Percentiles rank a stretch among this genome's conserved stretches.
These are phyloP conservation scores for Xylaria curta DNA, from an alignment of 495 filamentous ascomycete species.

Conservation along the genomic window DNA sequence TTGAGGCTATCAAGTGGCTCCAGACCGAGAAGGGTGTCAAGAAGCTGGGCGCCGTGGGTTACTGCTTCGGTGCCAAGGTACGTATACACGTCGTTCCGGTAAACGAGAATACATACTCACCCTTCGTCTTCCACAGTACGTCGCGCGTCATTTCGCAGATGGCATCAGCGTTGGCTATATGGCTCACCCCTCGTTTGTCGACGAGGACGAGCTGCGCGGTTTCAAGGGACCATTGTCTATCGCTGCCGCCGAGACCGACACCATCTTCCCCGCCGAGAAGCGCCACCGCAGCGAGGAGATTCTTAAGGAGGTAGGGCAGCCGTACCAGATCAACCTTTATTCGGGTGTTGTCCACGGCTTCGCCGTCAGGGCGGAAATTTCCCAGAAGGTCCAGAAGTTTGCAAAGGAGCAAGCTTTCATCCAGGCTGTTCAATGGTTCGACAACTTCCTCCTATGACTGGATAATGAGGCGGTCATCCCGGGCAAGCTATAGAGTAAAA, in stretches of 20 bases:
- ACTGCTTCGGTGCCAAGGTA: constrained; percentile 78
- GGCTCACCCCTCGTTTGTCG: constrained; percentile 80
- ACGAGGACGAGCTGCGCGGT: constrained; percentile 74
- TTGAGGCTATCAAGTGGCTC: constrained; percentile 53
- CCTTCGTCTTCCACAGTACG: constrained; percentile 42
- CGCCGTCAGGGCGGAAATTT: constrained; percentile 71
- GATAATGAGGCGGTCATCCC: background rate
- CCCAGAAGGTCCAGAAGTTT: constrained; percentile 66
- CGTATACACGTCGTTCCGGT: background rate
- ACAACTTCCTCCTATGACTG: constrained; percentile 54
- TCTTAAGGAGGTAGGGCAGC: constrained; percentile 63
- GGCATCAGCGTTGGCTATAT: constrained; percentile 67
- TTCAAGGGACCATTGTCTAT: constrained; percentile 77
- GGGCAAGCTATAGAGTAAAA: constrained; percentile 21
- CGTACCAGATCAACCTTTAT: constrained; percentile 85
- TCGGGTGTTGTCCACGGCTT: constrained; percentile 81
- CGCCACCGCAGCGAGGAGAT: constrained; percentile 64
- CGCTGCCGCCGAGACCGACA: constrained; percentile 78
- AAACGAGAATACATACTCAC: background rate
- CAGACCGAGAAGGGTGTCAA: constrained; percentile 60
- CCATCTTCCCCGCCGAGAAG: constrained; percentile 77
- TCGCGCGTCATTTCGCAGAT: constrained; percentile 52
- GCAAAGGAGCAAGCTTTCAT: constrained; percentile 86
- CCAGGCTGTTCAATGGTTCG: constrained; percentile 83
- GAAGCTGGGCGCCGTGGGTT: constrained; percentile 74